Percentiles rank a stretch among this genome's conserved stretches.
phyloP scores from a whole-genome alignment of 768 basidiomycete genomes.

The Trametes punicea region DNA sequence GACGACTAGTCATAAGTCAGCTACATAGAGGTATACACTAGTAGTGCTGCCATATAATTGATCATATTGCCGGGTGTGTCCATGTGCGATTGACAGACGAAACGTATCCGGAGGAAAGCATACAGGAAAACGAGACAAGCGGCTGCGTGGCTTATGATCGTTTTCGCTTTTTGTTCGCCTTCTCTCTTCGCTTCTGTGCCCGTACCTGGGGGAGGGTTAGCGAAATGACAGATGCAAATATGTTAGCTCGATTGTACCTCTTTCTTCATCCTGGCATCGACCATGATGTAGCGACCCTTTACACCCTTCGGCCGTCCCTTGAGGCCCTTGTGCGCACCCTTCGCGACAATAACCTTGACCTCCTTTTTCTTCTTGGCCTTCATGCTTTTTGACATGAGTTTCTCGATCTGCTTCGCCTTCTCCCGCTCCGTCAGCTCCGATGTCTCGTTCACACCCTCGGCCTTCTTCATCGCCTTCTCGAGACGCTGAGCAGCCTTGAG shows the following conservation, averaged over 20 bases:
- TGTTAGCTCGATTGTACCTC: conserved; percentile 50
- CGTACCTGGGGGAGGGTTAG: conserved; percentile 51
- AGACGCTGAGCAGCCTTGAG: conserved; percentile 78
- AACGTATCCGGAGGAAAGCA: neutral
- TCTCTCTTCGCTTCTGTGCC: conserved; percentile 77
- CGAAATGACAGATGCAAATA: neutral
- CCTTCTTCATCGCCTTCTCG: conserved; percentile 94
- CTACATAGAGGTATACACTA: conserved; percentile 7
- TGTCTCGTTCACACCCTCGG: conserved; percentile 86
- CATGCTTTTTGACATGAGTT: conserved; percentile 79
- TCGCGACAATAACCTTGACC: conserved; percentile 87
- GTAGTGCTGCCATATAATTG: conserved; percentile 9
- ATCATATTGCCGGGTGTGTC: conserved; percentile 10
- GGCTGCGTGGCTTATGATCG: conserved; percentile 37
- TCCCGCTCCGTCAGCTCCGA: conserved; percentile 92
- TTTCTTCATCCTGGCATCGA: conserved; percentile 91
- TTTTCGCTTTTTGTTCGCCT: conserved; percentile 61
- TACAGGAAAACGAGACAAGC: neutral
- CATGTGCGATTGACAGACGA: neutral
- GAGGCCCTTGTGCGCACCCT: conserved; percentile 82
- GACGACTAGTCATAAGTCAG: neutral
- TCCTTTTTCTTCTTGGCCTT: conserved; percentile 68
- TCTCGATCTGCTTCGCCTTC: conserved; percentile 91
- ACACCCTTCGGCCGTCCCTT: conserved; percentile 95
- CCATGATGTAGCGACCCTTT: conserved; percentile 94